Conservation (phyloP, 2,329 filamentous ascomycete species). For the Botrytis tulipae region DNA sequence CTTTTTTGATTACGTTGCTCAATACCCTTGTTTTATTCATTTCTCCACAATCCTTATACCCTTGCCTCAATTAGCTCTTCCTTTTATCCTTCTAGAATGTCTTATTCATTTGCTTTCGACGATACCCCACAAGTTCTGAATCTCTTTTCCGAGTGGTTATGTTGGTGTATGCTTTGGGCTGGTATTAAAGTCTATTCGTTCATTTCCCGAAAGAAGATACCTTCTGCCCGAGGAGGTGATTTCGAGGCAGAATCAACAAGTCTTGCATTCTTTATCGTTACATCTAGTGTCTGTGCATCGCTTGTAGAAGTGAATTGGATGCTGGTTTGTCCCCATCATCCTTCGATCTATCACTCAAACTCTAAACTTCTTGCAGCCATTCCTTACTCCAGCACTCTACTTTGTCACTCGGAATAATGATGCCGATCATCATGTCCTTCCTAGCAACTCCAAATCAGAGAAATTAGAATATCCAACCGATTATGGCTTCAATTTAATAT, state of each 20-base stretch:
- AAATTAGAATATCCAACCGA: not conserved
- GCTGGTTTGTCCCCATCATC: conserved; percentile 6
- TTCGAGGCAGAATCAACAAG: conserved; percentile 11
- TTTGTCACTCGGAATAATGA: conserved; percentile 8
- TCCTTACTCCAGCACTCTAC: conserved; percentile 19
- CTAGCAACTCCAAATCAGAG: not conserved
- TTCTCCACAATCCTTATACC: not conserved
- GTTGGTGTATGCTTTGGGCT: conserved; percentile 19
- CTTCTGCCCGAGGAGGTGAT: not conserved
- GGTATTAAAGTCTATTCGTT: conserved; percentile 17
- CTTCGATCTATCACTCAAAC: not conserved
- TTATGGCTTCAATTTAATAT: conserved; percentile 9
- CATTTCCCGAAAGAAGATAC: not conserved
- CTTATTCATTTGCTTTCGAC: not conserved
- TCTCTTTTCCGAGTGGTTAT: conserved; percentile 16
- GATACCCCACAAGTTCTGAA: conserved; percentile 9
- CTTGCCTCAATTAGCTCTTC: not conserved
- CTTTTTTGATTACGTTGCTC: not conserved
- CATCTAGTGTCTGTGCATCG: conserved; percentile 18
- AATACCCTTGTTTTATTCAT: conserved; percentile 5
- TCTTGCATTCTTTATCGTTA: conserved; percentile 18
- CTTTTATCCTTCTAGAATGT: conserved; percentile 18
- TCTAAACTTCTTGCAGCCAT: conserved; percentile 5
- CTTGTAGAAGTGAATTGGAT: conserved; percentile 18
- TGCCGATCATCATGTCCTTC: not conserved